Evolutionary conservation across 441 rosid genomes (phyloP), one percentile per base, ranked within the genome.

Genomic region (Adansonia madagascariensis): DNA sequence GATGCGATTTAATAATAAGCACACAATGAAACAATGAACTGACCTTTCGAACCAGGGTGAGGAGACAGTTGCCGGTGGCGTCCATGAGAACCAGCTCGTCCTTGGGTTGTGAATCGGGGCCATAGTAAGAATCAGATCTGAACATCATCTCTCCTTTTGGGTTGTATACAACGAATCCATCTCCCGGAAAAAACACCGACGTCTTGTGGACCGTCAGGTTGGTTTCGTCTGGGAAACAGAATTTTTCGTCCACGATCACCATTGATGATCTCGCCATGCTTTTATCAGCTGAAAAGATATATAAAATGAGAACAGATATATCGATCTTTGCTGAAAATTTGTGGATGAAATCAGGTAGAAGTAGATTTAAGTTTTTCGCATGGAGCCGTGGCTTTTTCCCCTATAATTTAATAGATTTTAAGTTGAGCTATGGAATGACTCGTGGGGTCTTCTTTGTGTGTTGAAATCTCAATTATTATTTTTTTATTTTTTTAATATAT

Each of bases 51-150:
- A 60, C 17, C 11, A 83, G 84, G 47, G 86, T 78, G 71, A 84
- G 85, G 56, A 84, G 88, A 75, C 87, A 83, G 12, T 78, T 79
- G 61, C 89, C 89, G 4, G 76, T 31, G 14, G 88, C 85, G 63
- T 86, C 86, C 86, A 83, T 78, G 80, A 86, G 88, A 63, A 81
- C 79, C 1, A 83, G 85, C 82, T 86, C 86, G 8, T 81, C 83
- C 17, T 56, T 72, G 49, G 81, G 69, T 3, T 67, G 74, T 8
- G 78, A 60, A 59, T 73, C 66, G 14, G 86, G 83, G 31, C 84
- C 82, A 8, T 71, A 53, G 44, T 83, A 81, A 2, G 86, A 86
- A 77, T 83, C 88, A 47, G 78, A 81, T 9, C 86, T 82, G 75
- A 85, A 77, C 1, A 85, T 20, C 53, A 83, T 15, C 6, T 81